Percentiles rank a stretch among this genome's conserved stretches.
Conservation (phyloP, 2,329 filamentous ascomycete genomes). For the Ramularia endophylla region DNA sequence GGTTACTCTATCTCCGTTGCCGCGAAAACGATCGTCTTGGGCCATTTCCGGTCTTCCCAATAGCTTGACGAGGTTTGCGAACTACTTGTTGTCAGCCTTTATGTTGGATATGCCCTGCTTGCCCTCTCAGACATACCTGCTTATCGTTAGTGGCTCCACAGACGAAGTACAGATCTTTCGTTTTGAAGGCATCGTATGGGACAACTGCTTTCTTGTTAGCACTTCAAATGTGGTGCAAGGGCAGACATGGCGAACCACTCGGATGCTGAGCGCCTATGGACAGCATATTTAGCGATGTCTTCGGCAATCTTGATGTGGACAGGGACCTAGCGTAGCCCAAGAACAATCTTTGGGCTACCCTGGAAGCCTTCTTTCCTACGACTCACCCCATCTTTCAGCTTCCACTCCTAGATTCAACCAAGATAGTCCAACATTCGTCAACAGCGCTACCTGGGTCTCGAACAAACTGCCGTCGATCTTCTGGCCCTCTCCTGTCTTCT, state of each 20-base stretch:
- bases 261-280: conserved; percentile 45
- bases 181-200: conserved; percentile 42
- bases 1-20: conserved; percentile 28
- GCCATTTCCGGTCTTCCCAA: conserved; percentile 23
- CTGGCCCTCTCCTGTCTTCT: conserved; percentile 37
- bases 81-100: conserved; percentile 33
- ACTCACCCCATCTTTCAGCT: conserved; percentile 40
- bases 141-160: conserved; percentile 31
- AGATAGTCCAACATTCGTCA: conserved; percentile 39
- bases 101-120: conserved; percentile 34
- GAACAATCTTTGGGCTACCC: too few species aligned
- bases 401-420: conserved; percentile 38
- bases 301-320: too few species aligned
- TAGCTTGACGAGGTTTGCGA: conserved; percentile 30
- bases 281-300: too few species aligned
- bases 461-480: conserved; percentile 42
- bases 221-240: too few species aligned
- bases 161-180: conserved; percentile 24
- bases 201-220: conserved; percentile 29
- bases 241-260: conserved; percentile 14
- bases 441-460: conserved; percentile 39
- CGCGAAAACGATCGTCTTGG: conserved; percentile 26
- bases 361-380: too few species aligned
- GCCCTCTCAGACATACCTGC: conserved; percentile 33
- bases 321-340: too few species aligned